Evolutionary conservation across 176 grass and related monocot species (phyloP), one percentile per base, ranked within the genome.

Genomic region (Carex pumila): DNA sequence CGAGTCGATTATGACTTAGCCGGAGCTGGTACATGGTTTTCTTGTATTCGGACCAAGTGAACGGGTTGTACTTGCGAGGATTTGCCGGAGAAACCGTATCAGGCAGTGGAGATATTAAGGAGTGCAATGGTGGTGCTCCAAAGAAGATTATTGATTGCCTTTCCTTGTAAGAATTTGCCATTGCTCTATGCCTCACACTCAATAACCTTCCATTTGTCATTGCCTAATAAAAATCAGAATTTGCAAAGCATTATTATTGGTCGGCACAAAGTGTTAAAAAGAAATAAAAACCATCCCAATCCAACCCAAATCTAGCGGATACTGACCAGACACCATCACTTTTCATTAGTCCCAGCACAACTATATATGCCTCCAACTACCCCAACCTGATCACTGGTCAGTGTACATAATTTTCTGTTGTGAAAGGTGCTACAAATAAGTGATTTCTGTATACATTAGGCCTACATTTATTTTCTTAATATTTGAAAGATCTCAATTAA

Each of bases 1-100:
- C 87, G 49, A 99, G 96, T 1, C 93, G 89, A 72, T 87, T 88
- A 74, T 93, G 81, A 87, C 91, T 91, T 3, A 95, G 91, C 80
- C 91, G 89, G 45, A 88, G 88, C 65, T 79, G 79, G 65, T 95
- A 99, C 96, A 99, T 99, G 34, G 86, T 82, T 88, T 85, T 95
- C 89, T 98, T 98, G 91, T 93, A 99, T 81, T 99, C 96, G 4
- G 74, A 86, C 93, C 91, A 99, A 15, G 96, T 99, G 85, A 95
- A 95, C 0, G 91, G 65, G 9, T 85, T 85, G 50, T 99, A 99
- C 29, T 80, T 80, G 52, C 85, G 37, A 0, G 85, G 88, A 79
- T 57, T 25, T 17, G 3, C 77, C 8, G 76, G 41, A 22, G 81
- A 60, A 18, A 99, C 85, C 61, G 54, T 93, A 83, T 92, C 91